Conservation (phyloP, 1,284 basidiomycete genomes). For the Apiotrichum porosum region DNA sequence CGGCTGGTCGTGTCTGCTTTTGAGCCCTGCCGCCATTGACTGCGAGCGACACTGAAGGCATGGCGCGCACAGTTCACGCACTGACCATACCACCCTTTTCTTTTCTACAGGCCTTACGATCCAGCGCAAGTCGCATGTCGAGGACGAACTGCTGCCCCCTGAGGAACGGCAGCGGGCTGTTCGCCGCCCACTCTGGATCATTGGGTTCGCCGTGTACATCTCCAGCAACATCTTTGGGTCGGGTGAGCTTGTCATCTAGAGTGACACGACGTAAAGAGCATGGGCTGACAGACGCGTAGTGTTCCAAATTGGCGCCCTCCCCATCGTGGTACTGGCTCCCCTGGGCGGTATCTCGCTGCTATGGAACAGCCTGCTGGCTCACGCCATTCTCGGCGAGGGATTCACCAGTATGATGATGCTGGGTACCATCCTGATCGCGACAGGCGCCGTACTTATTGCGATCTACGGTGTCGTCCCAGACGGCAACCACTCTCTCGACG, state of each 20-base stretch:
- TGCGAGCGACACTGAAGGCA: too few species aligned
- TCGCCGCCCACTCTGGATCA: slow-evolving; percentile 74
- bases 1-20: not conserved
- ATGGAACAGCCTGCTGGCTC: slow-evolving; percentile 92
- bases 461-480: slow-evolving; percentile 91
- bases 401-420: slow-evolving; percentile 80
- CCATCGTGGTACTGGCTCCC: slow-evolving; percentile 86
- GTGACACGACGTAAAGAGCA: not conserved
- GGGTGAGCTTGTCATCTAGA: slow-evolving; percentile 1
- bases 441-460: slow-evolving; percentile 83
- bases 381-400: slow-evolving; percentile 75
- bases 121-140: slow-evolving; percentile 88
- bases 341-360: slow-evolving; percentile 86
- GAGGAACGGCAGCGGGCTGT: slow-evolving; percentile 63
- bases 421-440: slow-evolving; percentile 80
- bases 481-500: slow-evolving; percentile 79
- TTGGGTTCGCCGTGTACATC: slow-evolving; percentile 79
- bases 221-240: slow-evolving; percentile 80
- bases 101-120: slow-evolving; percentile 67
- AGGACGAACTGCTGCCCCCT: slow-evolving; percentile 70
- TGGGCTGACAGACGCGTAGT: slow-evolving; percentile 52
- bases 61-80: too few species aligned
- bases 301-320: slow-evolving; percentile 89
- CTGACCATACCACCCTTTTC: not conserved
- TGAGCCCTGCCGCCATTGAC: not conserved